A percentile compares a stretch with the other conserved stretches of the same genome.
These are phyloP conservation scores for Straminergon stramineum DNA, from an alignment of 225 moss, liverwort and hornwort species.

Conservation along the genomic window DNA sequence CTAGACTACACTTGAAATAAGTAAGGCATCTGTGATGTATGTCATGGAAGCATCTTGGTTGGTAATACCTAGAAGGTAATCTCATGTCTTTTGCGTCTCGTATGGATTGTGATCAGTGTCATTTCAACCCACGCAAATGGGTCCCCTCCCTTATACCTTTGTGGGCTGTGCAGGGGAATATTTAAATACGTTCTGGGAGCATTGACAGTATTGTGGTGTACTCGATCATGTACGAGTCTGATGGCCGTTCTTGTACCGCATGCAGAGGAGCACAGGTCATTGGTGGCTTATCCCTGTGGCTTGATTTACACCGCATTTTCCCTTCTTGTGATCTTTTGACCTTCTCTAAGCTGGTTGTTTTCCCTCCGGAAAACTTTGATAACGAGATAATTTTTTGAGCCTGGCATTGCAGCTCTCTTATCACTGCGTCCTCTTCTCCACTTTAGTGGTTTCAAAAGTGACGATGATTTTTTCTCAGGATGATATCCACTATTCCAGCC, in stretches of 20 bases:
- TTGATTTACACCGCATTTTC: background rate
- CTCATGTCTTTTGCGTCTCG: background rate
- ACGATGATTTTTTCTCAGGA: background rate
- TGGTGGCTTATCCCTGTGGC: background rate
- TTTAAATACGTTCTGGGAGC: background rate
- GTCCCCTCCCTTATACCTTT: background rate
- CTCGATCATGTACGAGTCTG: background rate
- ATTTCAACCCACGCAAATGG: background rate
- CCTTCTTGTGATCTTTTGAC: background rate
- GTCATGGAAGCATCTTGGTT: background rate
- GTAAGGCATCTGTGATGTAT: background rate
- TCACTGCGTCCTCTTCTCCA: background rate
- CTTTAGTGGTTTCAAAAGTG: background rate
- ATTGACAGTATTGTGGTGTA: background rate
- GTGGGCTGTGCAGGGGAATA: background rate
- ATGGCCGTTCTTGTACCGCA: background rate
- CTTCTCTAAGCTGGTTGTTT: background rate
- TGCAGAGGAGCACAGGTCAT: background rate
- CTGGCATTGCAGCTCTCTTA: background rate
- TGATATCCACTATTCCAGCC: background rate
- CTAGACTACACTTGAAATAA: background rate
- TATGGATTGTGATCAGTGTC: background rate
- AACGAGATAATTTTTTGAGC: background rate
- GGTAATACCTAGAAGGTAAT: background rate
- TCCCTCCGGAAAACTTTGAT: background rate